A percentile compares a stretch with the other conserved stretches of the same genome.
These are phyloP conservation scores for Fragilaria crotonensis DNA, from an alignment of 108 stramenopile species.

Conservation along the genomic window DNA sequence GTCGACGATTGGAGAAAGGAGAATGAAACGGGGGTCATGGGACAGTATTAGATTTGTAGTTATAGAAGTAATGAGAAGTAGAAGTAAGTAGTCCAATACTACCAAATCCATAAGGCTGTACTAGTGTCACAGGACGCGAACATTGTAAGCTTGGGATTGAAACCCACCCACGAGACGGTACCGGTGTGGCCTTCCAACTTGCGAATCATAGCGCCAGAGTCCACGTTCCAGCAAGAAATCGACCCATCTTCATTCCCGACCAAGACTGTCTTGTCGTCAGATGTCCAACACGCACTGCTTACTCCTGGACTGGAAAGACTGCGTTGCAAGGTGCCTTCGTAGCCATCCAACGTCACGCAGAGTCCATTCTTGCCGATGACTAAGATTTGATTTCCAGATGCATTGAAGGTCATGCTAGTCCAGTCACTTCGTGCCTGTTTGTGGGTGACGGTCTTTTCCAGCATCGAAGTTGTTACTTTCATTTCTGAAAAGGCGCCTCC, in stretches of 20 bases:
- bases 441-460: constrained; percentile 45
- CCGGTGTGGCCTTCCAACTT: constrained; percentile 56
- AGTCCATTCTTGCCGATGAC: constrained; percentile 40
- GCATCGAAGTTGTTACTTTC: constrained; percentile 35
- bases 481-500: constrained; percentile 78
- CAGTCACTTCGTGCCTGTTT: constrained; percentile 25
- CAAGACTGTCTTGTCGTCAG: constrained; percentile 58
- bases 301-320: constrained; percentile 35
- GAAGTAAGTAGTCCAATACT: no score
- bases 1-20: constrained; percentile 73
- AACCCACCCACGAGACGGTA: constrained; percentile 38
- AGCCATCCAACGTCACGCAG: constrained; percentile 62
- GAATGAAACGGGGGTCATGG: constrained; percentile 46
- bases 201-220: constrained; percentile 40
- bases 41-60: constrained; percentile 10
- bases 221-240: constrained; percentile 53
- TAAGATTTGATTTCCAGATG: constrained; percentile 69
- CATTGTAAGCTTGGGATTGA: constrained; percentile 68
- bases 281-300: constrained; percentile 54
- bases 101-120: constrained; percentile 71
- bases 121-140: constrained; percentile 55
- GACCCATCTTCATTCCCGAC: constrained; percentile 61
- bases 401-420: constrained; percentile 61
- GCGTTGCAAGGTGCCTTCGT: constrained; percentile 58
- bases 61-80: neutral